Base-by-base conservation (phyloP, 345 rosid genomes). In the Rhizophora apiculata region DNA sequence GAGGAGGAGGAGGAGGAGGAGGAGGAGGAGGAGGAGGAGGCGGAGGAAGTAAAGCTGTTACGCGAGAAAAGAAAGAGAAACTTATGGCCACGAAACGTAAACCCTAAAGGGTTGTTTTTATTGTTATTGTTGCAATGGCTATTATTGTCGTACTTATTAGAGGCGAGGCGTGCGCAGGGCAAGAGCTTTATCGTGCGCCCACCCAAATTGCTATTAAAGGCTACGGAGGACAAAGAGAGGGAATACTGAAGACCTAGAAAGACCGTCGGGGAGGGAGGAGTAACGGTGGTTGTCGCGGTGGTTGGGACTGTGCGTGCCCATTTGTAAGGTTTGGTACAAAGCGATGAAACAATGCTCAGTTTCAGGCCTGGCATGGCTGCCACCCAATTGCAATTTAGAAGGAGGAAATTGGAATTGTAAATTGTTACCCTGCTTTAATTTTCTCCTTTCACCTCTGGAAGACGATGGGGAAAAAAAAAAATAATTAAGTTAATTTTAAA, bases 161-260 rank as follows among this genome's bases (percentile, higher is more conserved):
- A 34, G 32, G 63, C 4, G 26, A 34, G 59, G 29, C 2, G 59
- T 43, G 77, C 68, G 69, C 71, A 36, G 31, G 60, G 29, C 24
- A 56, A 62, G 51, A 64, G 24, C 18, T 53, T 31, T 68, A 74
- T 36, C 78, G 13, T 68, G 78, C 78, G 73, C 78, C 64, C 63
- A 57, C 32, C 39, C 22, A 31, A 29, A 8, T 32, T 48, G 51
- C 72, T 62, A 53, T 49, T 68, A 56, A 54, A 34, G 37, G 37
- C 37, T 27, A 26, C 30, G 67, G 36, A 30, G 10, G 53, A 51
- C 4, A 63, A 32, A 6, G 39, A 46, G 36, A 9, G 63, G 43
- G 52, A 43, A 72, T 58, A 19, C 13, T 0, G 48, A 4, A 49
- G 9, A 29, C 1, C 6, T 34, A 19, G 20, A 10, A 27, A 30